A percentile compares a stretch with the other conserved stretches of the same genome.
Conservation (phyloP, 2,329 filamentous ascomycete genomes). For the Fusarium chlamydosporum region DNA sequence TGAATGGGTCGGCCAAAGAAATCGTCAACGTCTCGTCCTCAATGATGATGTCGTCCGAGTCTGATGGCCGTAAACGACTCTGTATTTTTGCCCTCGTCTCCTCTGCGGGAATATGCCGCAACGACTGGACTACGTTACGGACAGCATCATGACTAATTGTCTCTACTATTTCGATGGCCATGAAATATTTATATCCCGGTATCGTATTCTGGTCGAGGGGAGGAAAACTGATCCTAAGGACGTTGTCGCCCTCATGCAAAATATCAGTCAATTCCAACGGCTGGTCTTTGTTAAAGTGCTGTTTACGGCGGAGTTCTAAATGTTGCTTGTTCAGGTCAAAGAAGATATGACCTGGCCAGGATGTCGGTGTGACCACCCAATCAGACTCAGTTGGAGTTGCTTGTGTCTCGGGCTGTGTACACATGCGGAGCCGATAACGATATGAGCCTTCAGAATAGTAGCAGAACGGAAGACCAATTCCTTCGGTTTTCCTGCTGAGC, state of each 20-base stretch:
- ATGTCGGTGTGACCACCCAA: slow-evolving; percentile 75
- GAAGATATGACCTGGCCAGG: slow-evolving; percentile 80
- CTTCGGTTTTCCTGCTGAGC: slow-evolving; percentile 54
- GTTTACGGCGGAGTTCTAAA: slow-evolving; percentile 73
- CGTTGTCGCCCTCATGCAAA: slow-evolving; percentile 72
- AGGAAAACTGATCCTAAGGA: slow-evolving; percentile 66
- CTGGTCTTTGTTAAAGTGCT: slow-evolving; percentile 81
- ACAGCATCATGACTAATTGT: slow-evolving; percentile 64
- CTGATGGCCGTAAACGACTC: slow-evolving; percentile 56
- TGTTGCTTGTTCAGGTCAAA: slow-evolving; percentile 75
- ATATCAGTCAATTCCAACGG: slow-evolving; percentile 79
- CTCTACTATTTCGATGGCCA: slow-evolving; percentile 79
- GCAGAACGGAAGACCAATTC: slow-evolving; percentile 55
- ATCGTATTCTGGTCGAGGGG: slow-evolving; percentile 48
- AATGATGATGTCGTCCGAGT: slow-evolving; percentile 72
- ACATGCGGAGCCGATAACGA: slow-evolving; percentile 78
- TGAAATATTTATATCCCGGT: slow-evolving; percentile 60
- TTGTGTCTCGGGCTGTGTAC: slow-evolving; percentile 52
- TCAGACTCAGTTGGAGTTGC: slow-evolving; percentile 58
- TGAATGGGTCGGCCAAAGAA: slow-evolving; percentile 77
- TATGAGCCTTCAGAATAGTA: slow-evolving; percentile 66
- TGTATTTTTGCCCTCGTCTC: slow-evolving; percentile 72
- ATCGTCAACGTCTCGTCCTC: slow-evolving; percentile 68
- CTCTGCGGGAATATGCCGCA: slow-evolving; percentile 59
- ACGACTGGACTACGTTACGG: slow-evolving; percentile 56